Percentiles rank a stretch among this genome's conserved stretches.
These are phyloP conservation scores for Lactuca saligna DNA, from an alignment of 129 eudicot genomes.

Conservation along the genomic window DNA sequence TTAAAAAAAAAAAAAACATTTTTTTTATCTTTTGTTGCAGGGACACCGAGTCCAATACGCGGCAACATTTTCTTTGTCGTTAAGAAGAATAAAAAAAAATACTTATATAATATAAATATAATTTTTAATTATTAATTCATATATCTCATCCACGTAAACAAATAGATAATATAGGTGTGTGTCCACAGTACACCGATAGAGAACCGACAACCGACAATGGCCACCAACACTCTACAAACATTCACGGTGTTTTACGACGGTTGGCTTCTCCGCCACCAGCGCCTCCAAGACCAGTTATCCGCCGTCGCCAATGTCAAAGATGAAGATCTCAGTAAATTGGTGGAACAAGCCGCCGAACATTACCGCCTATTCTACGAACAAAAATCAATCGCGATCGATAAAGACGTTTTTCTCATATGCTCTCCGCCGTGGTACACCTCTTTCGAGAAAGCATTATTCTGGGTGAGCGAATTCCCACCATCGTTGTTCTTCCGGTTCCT, in stretches of 20 bases:
- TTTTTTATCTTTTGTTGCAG: not conserved
- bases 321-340: conserved; percentile 11
- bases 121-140: too few relatives aligned
- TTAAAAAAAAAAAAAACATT: too few relatives aligned
- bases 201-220: conserved; percentile 10
- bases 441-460: conserved; percentile 42
- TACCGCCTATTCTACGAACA: conserved; percentile 34
- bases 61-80: conserved; percentile 1
- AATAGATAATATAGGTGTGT: not conserved
- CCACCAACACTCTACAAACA: conserved; percentile 19
- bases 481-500: conserved; percentile 34
- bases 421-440: conserved; percentile 63
- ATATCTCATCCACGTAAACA: not conserved
- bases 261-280: conserved; percentile 36
- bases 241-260: conserved; percentile 40
- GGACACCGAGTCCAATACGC: not conserved
- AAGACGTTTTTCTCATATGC: conserved; percentile 26
- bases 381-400: conserved; percentile 23
- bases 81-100: not conserved
- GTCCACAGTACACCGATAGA: not conserved
- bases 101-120: not conserved
- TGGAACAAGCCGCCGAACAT: conserved; percentile 29
- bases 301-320: not conserved
- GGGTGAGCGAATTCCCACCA: conserved; percentile 49
- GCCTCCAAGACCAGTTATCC: conserved; percentile 25